Base-by-base conservation (phyloP, 129 eudicot species). In the Centrapalus pauciflorus region DNA sequence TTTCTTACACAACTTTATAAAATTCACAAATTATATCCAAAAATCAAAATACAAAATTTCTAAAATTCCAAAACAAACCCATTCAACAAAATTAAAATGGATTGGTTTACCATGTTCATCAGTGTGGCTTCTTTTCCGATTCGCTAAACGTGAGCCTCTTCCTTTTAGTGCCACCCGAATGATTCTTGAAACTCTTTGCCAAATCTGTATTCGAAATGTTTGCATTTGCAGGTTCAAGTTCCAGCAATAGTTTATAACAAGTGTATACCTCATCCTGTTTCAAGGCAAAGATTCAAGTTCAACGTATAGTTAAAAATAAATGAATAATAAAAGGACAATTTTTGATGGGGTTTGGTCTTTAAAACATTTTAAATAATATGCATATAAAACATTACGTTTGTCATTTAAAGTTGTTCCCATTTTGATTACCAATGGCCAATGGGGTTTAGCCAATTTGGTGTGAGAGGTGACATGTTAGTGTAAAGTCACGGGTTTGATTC, bases 131-230 rank as follows among this genome's bases (percentile, higher is more conserved):
- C 26, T 50, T 49, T 20, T 73, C 56, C 0, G 13, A 4, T 58
- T 80, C 82, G 3, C 59, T 37, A 61, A 88, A 88, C 23, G 54
- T 10, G 29, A 84, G 82, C 65, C 81, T 76, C 81, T 75, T 88
- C 56, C 91, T 73, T 69, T 87, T 87, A 13, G 55, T 65, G 37
- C 76, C 74, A 3, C 35, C 48, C 3, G 52, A 41, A 10, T 74
- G 21, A 38, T 7, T 34, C 30, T 59, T 54, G 7, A 64, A 54
- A 55, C 8, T 69, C 46, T 55, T 49, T 8, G 74, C 19, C 66
- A 49, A 60, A 32, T 54, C 67, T 0, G 52, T 35, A 30, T 41
- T 56, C 20, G 46, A 49, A 10, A 16, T 26, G 7, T 32, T 66
- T 38, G 59, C 38, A 33, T 63, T 69, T 43, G 41, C 56, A 7